These are phyloP conservation scores for Lagenaria siceraria DNA, from an alignment of 306 rosid genomes.

Conservation along the genomic window DNA sequence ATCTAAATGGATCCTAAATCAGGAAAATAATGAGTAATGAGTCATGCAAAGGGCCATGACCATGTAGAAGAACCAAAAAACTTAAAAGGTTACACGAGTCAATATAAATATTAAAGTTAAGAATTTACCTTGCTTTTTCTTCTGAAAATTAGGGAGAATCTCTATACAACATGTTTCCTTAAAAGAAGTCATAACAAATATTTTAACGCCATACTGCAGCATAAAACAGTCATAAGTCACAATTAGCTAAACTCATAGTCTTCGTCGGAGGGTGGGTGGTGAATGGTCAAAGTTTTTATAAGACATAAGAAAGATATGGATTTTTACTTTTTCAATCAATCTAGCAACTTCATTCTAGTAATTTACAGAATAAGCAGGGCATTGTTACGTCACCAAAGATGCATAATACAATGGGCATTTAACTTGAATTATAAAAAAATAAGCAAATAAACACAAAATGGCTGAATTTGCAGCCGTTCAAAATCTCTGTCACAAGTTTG, in stretches of 20 bases:
- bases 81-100: not conserved
- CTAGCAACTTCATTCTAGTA: not conserved
- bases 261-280: not conserved
- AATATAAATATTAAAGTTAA: not conserved
- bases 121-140: conserved; percentile 47
- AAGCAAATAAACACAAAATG: not conserved
- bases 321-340: not conserved
- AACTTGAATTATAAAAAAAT: not conserved
- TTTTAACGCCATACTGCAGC: conserved; percentile 58
- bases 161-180: conserved; percentile 73
- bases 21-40: not conserved
- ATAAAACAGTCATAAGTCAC: not conserved
- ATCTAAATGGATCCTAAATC: too few species aligned
- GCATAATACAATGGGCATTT: not conserved
- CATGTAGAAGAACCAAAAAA: not conserved
- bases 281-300: not conserved
- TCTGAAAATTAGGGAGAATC: conserved; percentile 57
- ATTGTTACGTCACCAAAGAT: not conserved
- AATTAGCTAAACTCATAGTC: not conserved
- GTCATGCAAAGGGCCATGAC: not conserved
- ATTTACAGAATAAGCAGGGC: not conserved
- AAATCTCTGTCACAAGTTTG: not conserved
- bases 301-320: not conserved
- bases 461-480: not conserved
- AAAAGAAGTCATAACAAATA: conserved; percentile 73